Conservation (phyloP, 192 early-diverging fungal genomes). For the Entomortierella chlamydospora region DNA sequence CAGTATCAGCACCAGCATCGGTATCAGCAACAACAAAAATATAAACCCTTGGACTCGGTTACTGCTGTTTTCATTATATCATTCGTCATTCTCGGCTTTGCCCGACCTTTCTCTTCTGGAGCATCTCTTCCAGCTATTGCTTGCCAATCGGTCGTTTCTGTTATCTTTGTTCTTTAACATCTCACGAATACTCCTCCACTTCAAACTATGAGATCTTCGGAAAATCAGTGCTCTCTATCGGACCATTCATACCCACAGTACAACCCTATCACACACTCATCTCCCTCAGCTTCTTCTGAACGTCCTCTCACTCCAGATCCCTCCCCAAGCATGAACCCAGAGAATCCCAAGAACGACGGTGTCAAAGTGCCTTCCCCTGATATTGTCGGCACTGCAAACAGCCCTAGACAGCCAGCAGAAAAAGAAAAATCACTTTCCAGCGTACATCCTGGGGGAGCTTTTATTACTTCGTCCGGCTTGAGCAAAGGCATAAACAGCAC, state of each 20-base stretch:
- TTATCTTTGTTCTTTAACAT: background rate
- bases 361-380: background rate
- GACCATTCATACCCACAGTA: background rate
- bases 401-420: background rate
- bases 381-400: background rate
- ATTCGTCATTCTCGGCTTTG: background rate
- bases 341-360: slow-evolving; percentile 8
- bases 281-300: background rate
- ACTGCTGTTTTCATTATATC: background rate
- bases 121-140: background rate
- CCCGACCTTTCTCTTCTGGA: background rate
- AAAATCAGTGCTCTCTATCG: background rate
- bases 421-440: background rate
- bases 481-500: background rate
- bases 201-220: slow-evolving; percentile 9
- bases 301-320: slow-evolving; percentile 14
- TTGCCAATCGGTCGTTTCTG: background rate
- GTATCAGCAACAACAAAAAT: too few relatives aligned
- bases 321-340: slow-evolving; percentile 37
- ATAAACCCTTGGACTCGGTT: too few relatives aligned
- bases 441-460: background rate
- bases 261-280: background rate
- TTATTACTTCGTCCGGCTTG: slow-evolving; percentile 7
- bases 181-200: background rate
- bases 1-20: too few relatives aligned